Conservation (phyloP, 1,284 basidiomycete species). For the Pterula multifida region DNA sequence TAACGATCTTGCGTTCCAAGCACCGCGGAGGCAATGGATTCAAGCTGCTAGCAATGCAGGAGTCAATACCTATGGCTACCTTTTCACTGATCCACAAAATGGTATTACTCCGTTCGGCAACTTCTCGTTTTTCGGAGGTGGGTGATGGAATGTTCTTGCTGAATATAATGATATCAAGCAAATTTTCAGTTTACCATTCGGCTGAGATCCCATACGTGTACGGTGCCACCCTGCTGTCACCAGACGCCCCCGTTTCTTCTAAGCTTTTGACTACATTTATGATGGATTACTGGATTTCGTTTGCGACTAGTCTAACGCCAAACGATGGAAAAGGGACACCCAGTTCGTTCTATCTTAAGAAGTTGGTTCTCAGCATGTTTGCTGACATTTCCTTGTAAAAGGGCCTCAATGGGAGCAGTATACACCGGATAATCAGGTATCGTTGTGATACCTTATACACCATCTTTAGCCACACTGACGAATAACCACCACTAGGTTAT, state of each 20-base stretch:
- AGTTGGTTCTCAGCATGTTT: background rate
- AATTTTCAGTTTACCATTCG: slow-evolving; percentile 15
- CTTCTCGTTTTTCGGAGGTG: slow-evolving; percentile 25
- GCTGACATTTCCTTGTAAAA: slow-evolving; percentile 8
- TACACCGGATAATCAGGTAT: slow-evolving; percentile 17
- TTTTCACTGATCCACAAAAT: slow-evolving; percentile 32
- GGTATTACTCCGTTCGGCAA: no score
- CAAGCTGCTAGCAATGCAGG: slow-evolving; percentile 24
- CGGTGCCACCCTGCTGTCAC: slow-evolving; percentile 5
- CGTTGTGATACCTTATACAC: background rate
- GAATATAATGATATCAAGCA: background rate
- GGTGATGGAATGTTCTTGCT: no score
- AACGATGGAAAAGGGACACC: slow-evolving; percentile 31
- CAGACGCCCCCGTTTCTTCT: background rate
- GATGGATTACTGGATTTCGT: slow-evolving; percentile 43
- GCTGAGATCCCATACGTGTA: slow-evolving; percentile 19
- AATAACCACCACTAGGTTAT: slow-evolving; percentile 15
- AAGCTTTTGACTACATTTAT: slow-evolving; percentile 15
- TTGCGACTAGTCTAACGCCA: slow-evolving; percentile 32
- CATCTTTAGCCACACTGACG: background rate
- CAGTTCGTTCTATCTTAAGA: slow-evolving; percentile 17
- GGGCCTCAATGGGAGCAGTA: slow-evolving; percentile 27
- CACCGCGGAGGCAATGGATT: slow-evolving; percentile 27
- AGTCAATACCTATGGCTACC: slow-evolving; percentile 32
- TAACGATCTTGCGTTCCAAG: slow-evolving; percentile 30